Evolutionary conservation across 345 rosid species (phyloP).

Genomic region (Raphanus raphanistrum): DNA sequence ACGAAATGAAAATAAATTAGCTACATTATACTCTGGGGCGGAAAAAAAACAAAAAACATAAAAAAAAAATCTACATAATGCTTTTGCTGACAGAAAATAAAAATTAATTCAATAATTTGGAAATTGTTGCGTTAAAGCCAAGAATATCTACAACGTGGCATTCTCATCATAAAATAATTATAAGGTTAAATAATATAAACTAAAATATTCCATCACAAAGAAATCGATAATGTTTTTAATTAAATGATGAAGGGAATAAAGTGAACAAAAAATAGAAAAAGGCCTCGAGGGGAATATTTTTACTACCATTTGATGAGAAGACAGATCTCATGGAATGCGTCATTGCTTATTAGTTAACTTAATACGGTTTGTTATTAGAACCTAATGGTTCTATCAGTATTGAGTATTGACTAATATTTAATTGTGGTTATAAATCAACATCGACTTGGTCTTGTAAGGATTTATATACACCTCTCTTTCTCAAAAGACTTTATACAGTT

Average conservation of each 20-base stretch:
- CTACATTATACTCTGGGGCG: not conserved
- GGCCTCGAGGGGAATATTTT: not conserved
- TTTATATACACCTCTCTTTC: not conserved
- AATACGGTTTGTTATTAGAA: not conserved
- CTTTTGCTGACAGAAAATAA: not conserved
- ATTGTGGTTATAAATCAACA: not conserved
- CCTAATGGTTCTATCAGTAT: not conserved
- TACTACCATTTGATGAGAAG: not conserved
- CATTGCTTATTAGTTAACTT: not conserved
- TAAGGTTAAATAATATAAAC: not conserved
- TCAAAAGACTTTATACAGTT: not conserved
- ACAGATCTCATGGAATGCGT: not conserved
- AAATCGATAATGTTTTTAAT: not conserved
- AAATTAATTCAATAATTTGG: not conserved
- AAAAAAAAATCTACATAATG: no score
- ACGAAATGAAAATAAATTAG: not conserved
- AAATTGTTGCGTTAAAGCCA: constrained; percentile 37
- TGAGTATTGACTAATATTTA: not conserved
- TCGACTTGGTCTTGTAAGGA: not conserved
- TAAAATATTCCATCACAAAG: not conserved
- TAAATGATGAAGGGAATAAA: not conserved
- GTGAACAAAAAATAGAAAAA: not conserved
- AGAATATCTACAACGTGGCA: constrained; percentile 36
- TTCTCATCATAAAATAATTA: constrained; percentile 8
- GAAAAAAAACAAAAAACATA: not conserved